Base-by-base conservation (phyloP, 1,139 yeast genomes). In the Pichia sp. region DNA sequence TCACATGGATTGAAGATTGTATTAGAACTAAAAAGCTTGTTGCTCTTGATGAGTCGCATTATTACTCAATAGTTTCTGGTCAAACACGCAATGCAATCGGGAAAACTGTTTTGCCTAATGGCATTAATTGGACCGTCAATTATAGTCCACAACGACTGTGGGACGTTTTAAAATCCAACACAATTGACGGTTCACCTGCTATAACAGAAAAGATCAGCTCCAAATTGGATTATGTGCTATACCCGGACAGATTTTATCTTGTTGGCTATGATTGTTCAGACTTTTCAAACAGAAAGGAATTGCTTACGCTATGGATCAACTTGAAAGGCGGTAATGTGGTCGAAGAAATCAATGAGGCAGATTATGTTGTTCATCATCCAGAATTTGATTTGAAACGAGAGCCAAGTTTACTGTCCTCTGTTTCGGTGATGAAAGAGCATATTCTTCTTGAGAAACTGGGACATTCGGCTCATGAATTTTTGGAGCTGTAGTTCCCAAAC, bases 1-100 rank as follows among this genome's bases (percentile, higher is more conserved):
- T 95, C 1, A 62, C 63, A 26, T 92, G 96, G 95, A 60, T 87
- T 6, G 66, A 77, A 40, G 88, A 85, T 52, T 79, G 95, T 54
- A 64, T 85, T 3, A 55, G 63, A 11, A 61, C 68, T 27, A 55
- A 63, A 0, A 50, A 56, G 2, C 45, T 80, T 2, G 61, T 86
- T 1, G 73, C 72, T 1, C 54, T 83, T 9, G 95, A 86, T 53
- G 83, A 86, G 0, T 56, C 62, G 8, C 79, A 85, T 55, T 64
- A 82, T 36, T 70, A 29, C 9, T 6, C 74, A 40, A 49, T 50
- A 36, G 74, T 65, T 2, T 64, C 68, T 3, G 51, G 58, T 16
- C 50, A 46, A 0, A 45, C 71, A 32, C 32, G 47, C 36, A 42
- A 46, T 5, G 31, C 45, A 2, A 58, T 66, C 7, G 27, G 36